Evolutionary conservation across 495 filamentous ascomycete genomes (phyloP), one percentile per base, ranked within the genome.

Genomic region (Penicillium maclennaniae): DNA sequence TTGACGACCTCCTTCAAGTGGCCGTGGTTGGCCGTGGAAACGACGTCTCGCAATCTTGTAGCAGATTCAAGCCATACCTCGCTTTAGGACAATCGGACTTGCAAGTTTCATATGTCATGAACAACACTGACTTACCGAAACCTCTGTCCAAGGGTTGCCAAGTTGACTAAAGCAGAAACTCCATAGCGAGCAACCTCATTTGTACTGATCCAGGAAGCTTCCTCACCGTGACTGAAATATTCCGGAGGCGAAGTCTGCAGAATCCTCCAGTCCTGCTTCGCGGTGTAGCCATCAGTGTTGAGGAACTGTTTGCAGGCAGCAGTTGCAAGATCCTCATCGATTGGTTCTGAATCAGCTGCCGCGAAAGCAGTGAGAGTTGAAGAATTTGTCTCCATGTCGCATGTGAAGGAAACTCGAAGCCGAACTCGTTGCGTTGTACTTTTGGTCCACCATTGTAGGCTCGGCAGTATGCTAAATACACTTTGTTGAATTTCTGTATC

Each of bases 131-230:
- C 6, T 23, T 43, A 51, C 42, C 23, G 23, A 4, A 61, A 26
- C 37, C 43, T 51, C 17, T 40, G 44, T 6, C 58, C 25, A 16
- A 61, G 56, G n/a, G 12, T 61, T 20, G 59, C 62, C 10, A 65
- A 51, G 23, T 65, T 65, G 0, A 48, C 56, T 12, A 65, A 59
- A 3, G 59, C 62, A 20, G 62, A 61, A 3, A 65, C 46, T 0
- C 62, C 59, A 47, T 65, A 65, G 1, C 58, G 53, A 23, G 58
- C 58, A 25, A 53, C 54, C 43, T 61, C 58, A 37, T 65, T 65
- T 0, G 62, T 65, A 0, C 43, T 60, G 7, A 60, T 26, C 62
- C 56, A 65, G 2, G 43, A 14, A 15, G 56, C 62, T 41, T 62
- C 62, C 27, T 57, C 53, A 2, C 55, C 49, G 4, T 47, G 7